Percentiles rank a stretch among this genome's conserved stretches.
Conservation (phyloP, 495 filamentous ascomycete genomes). For the Trichoderma gamsii region DNA sequence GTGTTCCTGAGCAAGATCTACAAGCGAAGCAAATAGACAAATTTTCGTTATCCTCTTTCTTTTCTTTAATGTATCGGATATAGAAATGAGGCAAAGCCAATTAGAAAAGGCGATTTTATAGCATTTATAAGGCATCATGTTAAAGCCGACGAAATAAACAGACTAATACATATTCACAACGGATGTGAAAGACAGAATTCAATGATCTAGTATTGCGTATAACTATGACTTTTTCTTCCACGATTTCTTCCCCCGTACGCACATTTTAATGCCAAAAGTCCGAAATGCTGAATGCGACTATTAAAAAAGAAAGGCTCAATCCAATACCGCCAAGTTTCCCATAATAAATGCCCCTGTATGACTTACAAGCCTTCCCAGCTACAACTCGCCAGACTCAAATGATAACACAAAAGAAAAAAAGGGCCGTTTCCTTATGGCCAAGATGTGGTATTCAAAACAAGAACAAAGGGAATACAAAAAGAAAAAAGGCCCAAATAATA, state of each 20-base stretch:
- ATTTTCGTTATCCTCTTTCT: neutral
- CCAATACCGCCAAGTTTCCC: neutral
- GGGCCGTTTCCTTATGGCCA: neutral
- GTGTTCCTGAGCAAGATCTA: conserved; percentile 93
- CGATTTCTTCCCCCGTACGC: neutral
- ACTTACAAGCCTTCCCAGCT: neutral
- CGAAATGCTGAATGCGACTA: neutral
- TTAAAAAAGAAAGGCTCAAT: neutral
- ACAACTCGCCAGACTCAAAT: neutral
- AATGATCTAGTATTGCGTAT: neutral
- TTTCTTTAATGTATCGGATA: neutral
- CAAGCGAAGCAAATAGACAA: conserved; percentile 77
- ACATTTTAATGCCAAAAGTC: neutral
- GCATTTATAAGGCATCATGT: neutral
- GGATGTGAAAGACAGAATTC: neutral
- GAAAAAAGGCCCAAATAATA: neutral
- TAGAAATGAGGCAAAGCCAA: neutral
- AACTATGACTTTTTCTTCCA: neutral
- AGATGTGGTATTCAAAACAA: conserved; percentile 8
- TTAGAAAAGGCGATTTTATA: neutral
- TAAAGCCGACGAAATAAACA: neutral
- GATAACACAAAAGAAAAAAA: neutral
- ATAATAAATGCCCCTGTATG: neutral
- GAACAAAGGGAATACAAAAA: conserved; percentile 1
- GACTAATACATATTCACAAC: neutral